A percentile compares a stretch with the other conserved stretches of the same genome.
Evolutionary conservation across 108 stramenopile genomes (phyloP).

Genomic region (Phaeodactylum tricornutum): DNA sequence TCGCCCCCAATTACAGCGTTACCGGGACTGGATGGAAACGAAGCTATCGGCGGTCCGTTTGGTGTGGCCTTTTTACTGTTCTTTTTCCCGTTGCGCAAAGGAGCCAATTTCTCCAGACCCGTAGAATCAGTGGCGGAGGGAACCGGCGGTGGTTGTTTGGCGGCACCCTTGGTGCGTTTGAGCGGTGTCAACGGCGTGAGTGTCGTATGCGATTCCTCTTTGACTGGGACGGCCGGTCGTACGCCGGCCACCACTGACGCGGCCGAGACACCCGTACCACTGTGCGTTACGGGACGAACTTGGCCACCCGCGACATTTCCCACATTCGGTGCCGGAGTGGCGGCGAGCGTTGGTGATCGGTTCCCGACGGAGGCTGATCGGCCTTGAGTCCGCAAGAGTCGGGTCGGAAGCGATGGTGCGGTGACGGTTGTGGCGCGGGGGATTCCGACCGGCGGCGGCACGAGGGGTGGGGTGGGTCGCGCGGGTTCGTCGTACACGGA

Average conservation of each 20-base stretch:
- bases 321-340: conserved; percentile 4
- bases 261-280: conserved; percentile 27
- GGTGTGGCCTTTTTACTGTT: not conserved
- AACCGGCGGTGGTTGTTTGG: conserved; percentile 3
- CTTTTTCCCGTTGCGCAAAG: not conserved
- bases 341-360: not conserved
- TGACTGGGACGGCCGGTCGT: conserved; percentile 16
- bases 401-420: not conserved
- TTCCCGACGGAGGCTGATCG: conserved; percentile 1
- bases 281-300: not conserved
- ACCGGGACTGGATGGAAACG: not conserved
- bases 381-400: conserved; percentile 5
- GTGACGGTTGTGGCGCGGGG: conserved; percentile 4
- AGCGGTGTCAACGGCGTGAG: conserved; percentile 68
- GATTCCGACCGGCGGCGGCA: conserved; percentile 38
- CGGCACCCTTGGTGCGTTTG: conserved; percentile 32
- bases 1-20: conserved; percentile 24
- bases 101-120: not conserved
- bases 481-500: conserved; percentile 70
- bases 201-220: conserved; percentile 53
- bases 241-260: conserved; percentile 78
- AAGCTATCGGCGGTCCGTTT: not conserved
- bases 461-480: conserved; percentile 18
- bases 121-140: no score
- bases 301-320: not conserved